These are phyloP conservation scores for Podila clonocystis DNA, from an alignment of 192 early-diverging fungal genomes.

Conservation along the genomic window DNA sequence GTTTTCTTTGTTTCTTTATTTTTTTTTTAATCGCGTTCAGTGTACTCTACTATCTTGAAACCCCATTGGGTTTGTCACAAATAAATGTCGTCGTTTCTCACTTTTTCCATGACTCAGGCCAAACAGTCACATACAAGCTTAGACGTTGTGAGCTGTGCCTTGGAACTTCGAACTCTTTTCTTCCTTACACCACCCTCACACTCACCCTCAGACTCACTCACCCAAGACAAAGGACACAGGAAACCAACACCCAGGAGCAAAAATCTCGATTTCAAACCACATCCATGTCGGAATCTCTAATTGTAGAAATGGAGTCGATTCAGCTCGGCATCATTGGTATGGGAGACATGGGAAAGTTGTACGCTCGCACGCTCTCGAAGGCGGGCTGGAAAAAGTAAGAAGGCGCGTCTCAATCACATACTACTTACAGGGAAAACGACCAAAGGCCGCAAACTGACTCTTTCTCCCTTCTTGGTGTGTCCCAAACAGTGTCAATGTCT, in stretches of 20 bases:
- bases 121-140: background rate
- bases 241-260: background rate
- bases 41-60: background rate
- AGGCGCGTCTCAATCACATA: background rate
- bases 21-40: background rate
- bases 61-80: background rate
- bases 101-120: background rate
- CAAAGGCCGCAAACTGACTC: background rate
- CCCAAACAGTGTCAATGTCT: constrained; percentile 78
- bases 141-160: background rate
- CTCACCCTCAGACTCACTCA: background rate
- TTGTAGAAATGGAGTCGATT: constrained; percentile 64
- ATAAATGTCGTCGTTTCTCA: background rate
- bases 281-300: constrained; percentile 4
- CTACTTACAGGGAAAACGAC: background rate
- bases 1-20: background rate
- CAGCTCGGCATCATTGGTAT: constrained; percentile 94
- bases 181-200: background rate
- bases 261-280: background rate
- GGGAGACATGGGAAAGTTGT: constrained; percentile 96
- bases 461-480: background rate
- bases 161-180: background rate
- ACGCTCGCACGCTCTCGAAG: constrained; percentile 74
- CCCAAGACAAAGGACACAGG: background rate
- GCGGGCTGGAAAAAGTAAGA: constrained; percentile 83